Percentiles rank a stretch among this genome's conserved stretches.
phyloP scores from a whole-genome alignment of 2,329 filamentous ascomycete species.

The Aspergillus eucalypticola region DNA sequence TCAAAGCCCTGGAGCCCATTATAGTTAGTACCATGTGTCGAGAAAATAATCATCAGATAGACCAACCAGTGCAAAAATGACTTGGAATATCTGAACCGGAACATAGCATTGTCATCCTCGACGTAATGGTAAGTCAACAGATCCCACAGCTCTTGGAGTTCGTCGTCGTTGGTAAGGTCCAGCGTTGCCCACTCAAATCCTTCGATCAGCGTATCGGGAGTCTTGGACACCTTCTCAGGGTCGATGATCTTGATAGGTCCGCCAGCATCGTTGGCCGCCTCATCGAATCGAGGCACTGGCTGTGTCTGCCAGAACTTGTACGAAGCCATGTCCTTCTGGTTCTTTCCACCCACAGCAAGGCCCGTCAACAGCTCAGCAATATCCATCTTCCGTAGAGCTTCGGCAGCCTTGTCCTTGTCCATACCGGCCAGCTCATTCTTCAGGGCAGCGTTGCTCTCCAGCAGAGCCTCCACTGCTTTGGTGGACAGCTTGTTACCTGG shows the following conservation, averaged over 20 bases:
- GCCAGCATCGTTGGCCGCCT: constrained; percentile 63
- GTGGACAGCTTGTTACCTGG: constrained; percentile 37
- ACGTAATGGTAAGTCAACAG: constrained; percentile 93
- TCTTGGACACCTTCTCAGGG: constrained; percentile 74
- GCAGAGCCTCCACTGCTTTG: constrained; percentile 41
- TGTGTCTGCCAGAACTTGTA: constrained; percentile 99
- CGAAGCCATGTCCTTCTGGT: constrained; percentile 91
- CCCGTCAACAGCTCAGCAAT: constrained; percentile 52
- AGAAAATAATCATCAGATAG: not conserved
- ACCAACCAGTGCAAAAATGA: constrained; percentile 82
- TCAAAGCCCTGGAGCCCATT: constrained; percentile 70
- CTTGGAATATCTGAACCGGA: constrained; percentile 92
- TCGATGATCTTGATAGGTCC: constrained; percentile 82
- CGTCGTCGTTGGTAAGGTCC: constrained; percentile 74
- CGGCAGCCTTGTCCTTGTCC: constrained; percentile 59
- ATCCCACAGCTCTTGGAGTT: constrained; percentile 87
- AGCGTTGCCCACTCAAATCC: constrained; percentile 95
- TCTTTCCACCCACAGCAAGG: constrained; percentile 74
- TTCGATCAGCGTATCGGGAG: constrained; percentile 71
- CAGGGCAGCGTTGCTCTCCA: constrained; percentile 61
- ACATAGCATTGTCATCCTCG: constrained; percentile 95
- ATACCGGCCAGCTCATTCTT: constrained; percentile 72
- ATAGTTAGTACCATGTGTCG: not conserved
- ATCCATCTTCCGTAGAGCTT: constrained; percentile 53
- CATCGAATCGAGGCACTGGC: constrained; percentile 79